Evolutionary conservation across 164 flowering plant species (phyloP).

Genomic region (Santalum album): DNA sequence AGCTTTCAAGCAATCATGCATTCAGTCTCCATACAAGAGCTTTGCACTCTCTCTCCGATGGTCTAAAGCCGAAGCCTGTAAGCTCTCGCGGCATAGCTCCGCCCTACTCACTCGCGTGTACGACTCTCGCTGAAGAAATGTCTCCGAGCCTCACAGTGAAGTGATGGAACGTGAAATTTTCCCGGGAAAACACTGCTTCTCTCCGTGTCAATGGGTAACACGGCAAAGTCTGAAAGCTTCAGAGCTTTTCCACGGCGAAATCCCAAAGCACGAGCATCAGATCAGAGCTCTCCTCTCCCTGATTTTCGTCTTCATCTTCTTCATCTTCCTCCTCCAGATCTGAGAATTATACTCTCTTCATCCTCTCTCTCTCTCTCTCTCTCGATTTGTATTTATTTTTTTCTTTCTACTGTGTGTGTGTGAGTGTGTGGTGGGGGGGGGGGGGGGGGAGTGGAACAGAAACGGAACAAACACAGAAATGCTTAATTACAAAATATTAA

Average conservation of each 20-base stretch:
- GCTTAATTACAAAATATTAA: too few species aligned
- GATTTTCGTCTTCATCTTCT: constrained; percentile 1
- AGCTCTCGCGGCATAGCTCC: too few species aligned
- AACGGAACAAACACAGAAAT: too few species aligned
- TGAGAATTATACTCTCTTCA: background rate
- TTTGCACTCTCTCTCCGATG: background rate
- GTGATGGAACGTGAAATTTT: too few species aligned
- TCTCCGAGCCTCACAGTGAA: too few species aligned
- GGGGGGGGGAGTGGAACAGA: background rate
- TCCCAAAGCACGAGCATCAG: background rate
- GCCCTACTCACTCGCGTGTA: too few species aligned
- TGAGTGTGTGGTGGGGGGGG: too few species aligned
- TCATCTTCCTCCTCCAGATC: constrained; percentile 10
- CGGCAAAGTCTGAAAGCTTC: too few species aligned
- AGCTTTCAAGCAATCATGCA: background rate
- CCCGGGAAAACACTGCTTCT: background rate
- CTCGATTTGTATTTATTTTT: background rate
- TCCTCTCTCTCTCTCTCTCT: background rate
- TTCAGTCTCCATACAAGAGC: background rate
- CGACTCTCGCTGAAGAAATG: too few species aligned
- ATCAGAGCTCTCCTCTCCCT: constrained; percentile 3
- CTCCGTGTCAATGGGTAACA: too few species aligned
- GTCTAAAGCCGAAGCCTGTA: too few species aligned
- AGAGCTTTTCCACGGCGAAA: constrained; percentile 4
- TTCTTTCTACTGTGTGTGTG: too few species aligned